Evolutionary conservation across 1,284 basidiomycete genomes (phyloP).

Genomic region (Ustilago xerochloae): DNA sequence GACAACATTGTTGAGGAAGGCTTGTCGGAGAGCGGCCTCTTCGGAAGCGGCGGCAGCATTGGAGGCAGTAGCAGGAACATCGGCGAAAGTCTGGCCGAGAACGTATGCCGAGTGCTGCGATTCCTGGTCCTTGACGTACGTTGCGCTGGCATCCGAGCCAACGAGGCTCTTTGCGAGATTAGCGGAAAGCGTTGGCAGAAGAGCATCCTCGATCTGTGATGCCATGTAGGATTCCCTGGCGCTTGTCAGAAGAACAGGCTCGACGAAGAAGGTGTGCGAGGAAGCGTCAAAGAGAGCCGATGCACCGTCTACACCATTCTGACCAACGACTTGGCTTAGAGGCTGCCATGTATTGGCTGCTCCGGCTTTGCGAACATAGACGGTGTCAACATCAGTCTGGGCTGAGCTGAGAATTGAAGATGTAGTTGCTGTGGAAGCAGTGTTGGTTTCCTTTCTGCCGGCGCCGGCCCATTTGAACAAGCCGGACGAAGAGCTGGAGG

Average conservation of each 20-base stretch:
- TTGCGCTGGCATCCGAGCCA: constrained; percentile 3
- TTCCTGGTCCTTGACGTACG: constrained; percentile 21
- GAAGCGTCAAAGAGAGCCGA: constrained; percentile 17
- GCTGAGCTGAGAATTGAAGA: background rate
- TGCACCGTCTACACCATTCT: constrained; percentile 16
- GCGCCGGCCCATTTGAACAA: constrained; percentile 46
- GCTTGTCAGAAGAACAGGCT: constrained; percentile 55
- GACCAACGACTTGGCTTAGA: constrained; percentile 21
- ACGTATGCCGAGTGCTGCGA: constrained; percentile 44
- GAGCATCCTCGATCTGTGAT: constrained; percentile 21
- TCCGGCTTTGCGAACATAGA: constrained; percentile 47
- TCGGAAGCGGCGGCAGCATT: constrained; percentile 7
- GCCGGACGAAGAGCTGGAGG: constrained; percentile 46
- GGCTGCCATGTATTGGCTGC: constrained; percentile 37
- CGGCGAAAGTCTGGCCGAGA: constrained; percentile 35
- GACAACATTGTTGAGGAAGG: constrained; percentile 33
- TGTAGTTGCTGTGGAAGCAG: background rate
- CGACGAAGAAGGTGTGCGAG: constrained; percentile 41
- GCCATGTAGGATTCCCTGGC: constrained; percentile 36
- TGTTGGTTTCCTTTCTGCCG: constrained; percentile 5
- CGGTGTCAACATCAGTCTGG: constrained; percentile 26
- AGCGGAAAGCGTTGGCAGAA: constrained; percentile 32
- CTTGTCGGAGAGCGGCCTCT: constrained; percentile 11
- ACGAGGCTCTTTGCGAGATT: constrained; percentile 23
- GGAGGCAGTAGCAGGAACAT: constrained; percentile 1